Base-by-base conservation (phyloP, 1,139 yeast species). In the Candida sp. region DNA sequence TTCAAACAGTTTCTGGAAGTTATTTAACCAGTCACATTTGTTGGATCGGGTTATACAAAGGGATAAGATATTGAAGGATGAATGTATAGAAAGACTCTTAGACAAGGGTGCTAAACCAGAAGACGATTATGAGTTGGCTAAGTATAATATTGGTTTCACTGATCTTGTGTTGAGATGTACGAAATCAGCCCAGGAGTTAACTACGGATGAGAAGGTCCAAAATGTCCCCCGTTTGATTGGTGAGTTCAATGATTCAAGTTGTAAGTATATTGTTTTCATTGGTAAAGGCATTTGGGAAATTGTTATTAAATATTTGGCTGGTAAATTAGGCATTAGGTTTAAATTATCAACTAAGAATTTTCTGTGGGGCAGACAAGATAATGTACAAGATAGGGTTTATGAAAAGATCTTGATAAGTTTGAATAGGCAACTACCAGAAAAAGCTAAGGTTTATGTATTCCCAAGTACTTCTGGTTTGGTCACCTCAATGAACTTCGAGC, bases 261-360 rank as follows among this genome's bases (percentile, higher is more conserved):
- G 85, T 0, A 52, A 60, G 33, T 66, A 68, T 37, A 64, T 84
- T 0, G 83, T 84, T 30, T 62, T 86, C 29, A 77, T 86, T 3
- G 95, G 95, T 0, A 84, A 84, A 51, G 91, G 91, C 0, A 83
- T 86, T n/a, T 86, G 90, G 89, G 89, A 84, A 46, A 63, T 75
- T 2, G 62, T 85, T 1, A 70, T 77, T 44, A 68, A 63, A 43
- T 63, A 61, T 51, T 57, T 68, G 41, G 21, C 42, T 4, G 36
- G 37, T 2, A 39, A 45, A 25, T 32, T 50, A 21, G 40, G 39
- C 7, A 43, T 48, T 4, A 50, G 48, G 33, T 43, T 54, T 40
- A 60, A 58, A 34, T 48, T 64, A 30, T 60, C 60, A 21, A 59
- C 56, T 29, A 49, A 41, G 4, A 59, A 55, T 34, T 72, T 73